Evolutionary conservation across 139 green algal genomes (phyloP), one percentile per base, ranked within the genome.

Genomic region (Chlorella sp.): DNA sequence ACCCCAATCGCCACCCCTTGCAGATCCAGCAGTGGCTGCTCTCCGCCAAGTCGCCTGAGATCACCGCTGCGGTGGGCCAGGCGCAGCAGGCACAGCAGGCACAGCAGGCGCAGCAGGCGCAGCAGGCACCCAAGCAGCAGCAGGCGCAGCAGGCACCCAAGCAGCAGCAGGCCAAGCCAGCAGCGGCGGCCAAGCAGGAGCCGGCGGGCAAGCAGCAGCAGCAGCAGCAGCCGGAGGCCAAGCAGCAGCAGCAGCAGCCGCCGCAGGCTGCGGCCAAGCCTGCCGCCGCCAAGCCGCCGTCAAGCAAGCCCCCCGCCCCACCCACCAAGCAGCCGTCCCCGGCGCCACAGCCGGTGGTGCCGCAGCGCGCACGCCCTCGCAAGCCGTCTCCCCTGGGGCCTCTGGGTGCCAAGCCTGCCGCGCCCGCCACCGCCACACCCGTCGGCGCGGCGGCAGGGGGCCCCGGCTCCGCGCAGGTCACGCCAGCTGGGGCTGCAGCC

Each of bases 71-170:
- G 51, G 13, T 60, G 51, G 51, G 51, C 38, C 38, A 46, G 69
- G 34, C 68, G n/a, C 68, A 75, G 67, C 34, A 0, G 36, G 36
- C 38, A 48, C 68, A 40, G 26, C 72, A 77, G 72, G 28, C 38
- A 30, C 46, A 43, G 46, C 46, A 41, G 44, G 5, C 9, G 32
- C 44, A 36, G 6, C 73, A 34, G 46, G 8, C 4, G 73, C 32
- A 48, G 14, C 32, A 65, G 43, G 40, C 75, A 11, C 20, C 34
- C 32, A 44, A 56, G 70, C 70, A 70, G 76, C 51, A 68, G 24
- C 75, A 41, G 76, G 54, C 54, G 75, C 51, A 82, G 76, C 76
- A 82, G 5, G 22, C 74, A 76, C 16, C 14, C 34, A 22, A 40
- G n/a, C 28, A n/a, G 11, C 65, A 72, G 65, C n/a, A 72, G 65